Conservation (phyloP, 257 asterid species). For the Salvia hispanica region DNA sequence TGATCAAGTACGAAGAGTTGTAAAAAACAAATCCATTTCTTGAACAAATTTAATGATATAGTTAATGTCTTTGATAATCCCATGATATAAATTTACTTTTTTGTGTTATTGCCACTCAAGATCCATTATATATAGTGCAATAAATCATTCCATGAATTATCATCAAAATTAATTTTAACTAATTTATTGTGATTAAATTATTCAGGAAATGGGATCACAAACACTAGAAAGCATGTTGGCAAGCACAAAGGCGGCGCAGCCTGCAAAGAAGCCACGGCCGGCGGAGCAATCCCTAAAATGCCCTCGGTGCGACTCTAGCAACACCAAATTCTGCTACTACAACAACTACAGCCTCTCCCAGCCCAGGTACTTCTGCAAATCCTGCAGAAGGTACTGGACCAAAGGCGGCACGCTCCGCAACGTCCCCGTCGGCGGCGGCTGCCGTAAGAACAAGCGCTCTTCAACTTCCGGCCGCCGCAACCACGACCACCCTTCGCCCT, state of each 20-base stretch:
- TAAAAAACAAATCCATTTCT: too few relatives aligned
- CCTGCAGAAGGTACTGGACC: constrained; percentile 88
- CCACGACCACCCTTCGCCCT: constrained; percentile 37
- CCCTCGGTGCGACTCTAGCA: constrained; percentile 83
- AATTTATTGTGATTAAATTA: too few relatives aligned
- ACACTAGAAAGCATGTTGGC: constrained; percentile 76
- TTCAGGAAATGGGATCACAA: constrained; percentile 61
- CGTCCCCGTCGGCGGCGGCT: constrained; percentile 90
- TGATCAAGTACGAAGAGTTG: too few relatives aligned
- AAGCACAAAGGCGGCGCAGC: constrained; percentile 50
- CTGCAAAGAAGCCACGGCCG: constrained; percentile 73
- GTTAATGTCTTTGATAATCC: too few relatives aligned
- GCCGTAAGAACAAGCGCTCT: constrained; percentile 64
- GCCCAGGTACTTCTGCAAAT: constrained; percentile 84
- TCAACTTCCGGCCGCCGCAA: constrained; percentile 39
- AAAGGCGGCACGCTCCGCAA: constrained; percentile 84
- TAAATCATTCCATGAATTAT: too few relatives aligned
- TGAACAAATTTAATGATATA: too few relatives aligned
- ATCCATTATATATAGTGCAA: too few relatives aligned
- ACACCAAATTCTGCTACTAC: constrained; percentile 90
- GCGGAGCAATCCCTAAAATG: constrained; percentile 64
- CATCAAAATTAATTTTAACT: too few relatives aligned
- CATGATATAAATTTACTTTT: too few relatives aligned
- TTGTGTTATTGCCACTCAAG: too few relatives aligned
- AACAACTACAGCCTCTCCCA: constrained; percentile 87